Percentiles rank a stretch among this genome's conserved stretches.
phyloP scores from a whole-genome alignment of 257 asterid genomes.

The Solanum piurae region DNA sequence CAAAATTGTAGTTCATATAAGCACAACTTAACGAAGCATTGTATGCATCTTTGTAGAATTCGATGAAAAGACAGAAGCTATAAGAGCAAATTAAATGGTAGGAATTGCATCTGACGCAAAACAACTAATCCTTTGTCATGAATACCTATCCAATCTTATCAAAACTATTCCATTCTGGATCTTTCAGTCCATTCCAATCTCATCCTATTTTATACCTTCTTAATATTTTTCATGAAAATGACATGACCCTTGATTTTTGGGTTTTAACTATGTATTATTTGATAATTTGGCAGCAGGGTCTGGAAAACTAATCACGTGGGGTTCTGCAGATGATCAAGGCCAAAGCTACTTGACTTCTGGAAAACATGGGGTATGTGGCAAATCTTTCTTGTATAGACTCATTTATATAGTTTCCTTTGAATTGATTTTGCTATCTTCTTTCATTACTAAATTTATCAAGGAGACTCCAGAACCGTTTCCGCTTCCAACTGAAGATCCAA shows the following conservation, averaged over 20 bases:
- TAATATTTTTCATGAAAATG: neutral
- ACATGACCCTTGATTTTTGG: neutral
- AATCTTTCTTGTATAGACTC: neutral
- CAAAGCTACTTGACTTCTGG: conserved; percentile 76
- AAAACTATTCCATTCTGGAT: neutral
- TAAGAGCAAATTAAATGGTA: neutral
- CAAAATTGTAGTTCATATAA: neutral
- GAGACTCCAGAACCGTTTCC: conserved; percentile 55
- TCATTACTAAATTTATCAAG: conserved; percentile 13
- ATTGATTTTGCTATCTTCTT: conserved; percentile 16
- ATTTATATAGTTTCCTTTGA: neutral
- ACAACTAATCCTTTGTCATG: neutral
- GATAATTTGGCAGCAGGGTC: conserved; percentile 19
- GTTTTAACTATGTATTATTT: neutral
- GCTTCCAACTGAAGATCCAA: conserved; percentile 44
- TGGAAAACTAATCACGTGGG: conserved; percentile 66
- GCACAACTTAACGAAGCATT: neutral
- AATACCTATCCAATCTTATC: neutral
- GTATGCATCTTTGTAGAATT: neutral
- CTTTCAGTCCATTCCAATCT: neutral
- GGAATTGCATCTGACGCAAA: neutral
- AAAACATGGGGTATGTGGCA: conserved; percentile 63
- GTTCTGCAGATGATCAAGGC: conserved; percentile 86
- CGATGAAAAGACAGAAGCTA: neutral
- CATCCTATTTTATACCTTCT: neutral